phyloP scores from a whole-genome alignment of 805 yeast species.

The Ogataea corticis region DNA sequence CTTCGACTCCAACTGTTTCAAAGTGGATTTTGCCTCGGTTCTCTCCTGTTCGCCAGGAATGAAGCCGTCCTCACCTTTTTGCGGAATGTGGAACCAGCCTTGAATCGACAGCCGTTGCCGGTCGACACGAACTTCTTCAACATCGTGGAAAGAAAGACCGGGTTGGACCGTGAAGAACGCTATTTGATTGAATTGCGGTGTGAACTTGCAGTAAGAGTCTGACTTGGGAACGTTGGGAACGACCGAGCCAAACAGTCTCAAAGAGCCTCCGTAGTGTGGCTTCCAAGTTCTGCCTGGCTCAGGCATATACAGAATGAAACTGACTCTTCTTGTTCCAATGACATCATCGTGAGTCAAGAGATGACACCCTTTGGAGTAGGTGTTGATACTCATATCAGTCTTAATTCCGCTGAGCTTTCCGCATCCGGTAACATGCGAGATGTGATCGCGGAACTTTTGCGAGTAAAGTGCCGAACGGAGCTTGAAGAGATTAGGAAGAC shows the following conservation, averaged over 20 bases:
- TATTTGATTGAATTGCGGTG: slow-evolving; percentile 94
- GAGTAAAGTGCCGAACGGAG: slow-evolving; percentile 88
- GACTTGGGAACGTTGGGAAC: slow-evolving; percentile 88
- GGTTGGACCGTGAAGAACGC: slow-evolving; percentile 97
- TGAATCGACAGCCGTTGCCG: slow-evolving; percentile 90
- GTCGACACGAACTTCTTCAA: slow-evolving; percentile 92
- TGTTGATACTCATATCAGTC: slow-evolving; percentile 90
- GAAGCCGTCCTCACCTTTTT: slow-evolving; percentile 84
- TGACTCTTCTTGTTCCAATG: slow-evolving; percentile 90
- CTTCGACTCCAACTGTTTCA: slow-evolving; percentile 76
- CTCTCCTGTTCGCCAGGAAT: slow-evolving; percentile 80
- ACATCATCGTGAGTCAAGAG: slow-evolving; percentile 96
- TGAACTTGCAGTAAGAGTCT: slow-evolving; percentile 66
- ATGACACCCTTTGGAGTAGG: slow-evolving; percentile 92
- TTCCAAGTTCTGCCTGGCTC: slow-evolving; percentile 92
- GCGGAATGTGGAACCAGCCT: slow-evolving; percentile 99
- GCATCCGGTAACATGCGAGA: slow-evolving; percentile 76
- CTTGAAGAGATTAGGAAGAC: slow-evolving; percentile 74
- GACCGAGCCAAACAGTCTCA: slow-evolving; percentile 82
- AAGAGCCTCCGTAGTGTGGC: slow-evolving; percentile 89
- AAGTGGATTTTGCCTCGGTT: slow-evolving; percentile 71
- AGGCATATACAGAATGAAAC: slow-evolving; percentile 89
- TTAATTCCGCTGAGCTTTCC: slow-evolving; percentile 89
- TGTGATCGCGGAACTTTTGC: slow-evolving; percentile 74
- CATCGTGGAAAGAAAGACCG: slow-evolving; percentile 95